Percentiles rank a stretch among this genome's conserved stretches.
These are phyloP conservation scores for Hyphopichia homilentoma DNA, from an alignment of 805 yeast genomes.

Conservation along the genomic window DNA sequence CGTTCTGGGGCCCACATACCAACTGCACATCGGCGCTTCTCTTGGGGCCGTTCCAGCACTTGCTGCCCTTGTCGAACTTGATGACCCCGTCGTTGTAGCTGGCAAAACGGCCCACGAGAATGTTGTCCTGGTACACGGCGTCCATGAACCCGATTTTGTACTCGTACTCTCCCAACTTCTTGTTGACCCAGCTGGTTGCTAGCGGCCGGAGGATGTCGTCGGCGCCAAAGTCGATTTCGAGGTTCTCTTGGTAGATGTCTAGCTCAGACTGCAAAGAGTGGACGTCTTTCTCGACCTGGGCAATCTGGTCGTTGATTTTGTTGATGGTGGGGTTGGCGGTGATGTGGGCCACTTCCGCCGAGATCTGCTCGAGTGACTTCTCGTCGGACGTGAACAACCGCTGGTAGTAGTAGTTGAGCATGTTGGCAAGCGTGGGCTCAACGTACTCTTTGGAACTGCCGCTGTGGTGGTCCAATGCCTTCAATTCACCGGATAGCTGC, in stretches of 20 bases:
- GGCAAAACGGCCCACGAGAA: constrained; percentile 48
- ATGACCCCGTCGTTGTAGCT: constrained; percentile 22
- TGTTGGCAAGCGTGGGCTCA: constrained; percentile 18
- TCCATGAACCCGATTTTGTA: constrained; percentile 62
- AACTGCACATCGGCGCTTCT: constrained; percentile 65
- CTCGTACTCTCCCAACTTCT: constrained; percentile 63
- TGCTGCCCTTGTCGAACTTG: constrained; percentile 60
- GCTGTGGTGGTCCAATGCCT: no score
- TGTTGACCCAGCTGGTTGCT: constrained; percentile 43
- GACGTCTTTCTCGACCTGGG: constrained; percentile 13
- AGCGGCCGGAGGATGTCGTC: constrained; percentile 62
- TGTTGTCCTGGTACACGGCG: constrained; percentile 51
- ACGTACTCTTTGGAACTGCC: no score
- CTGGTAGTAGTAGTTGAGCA: constrained; percentile 20
- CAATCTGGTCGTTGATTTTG: constrained; percentile 6
- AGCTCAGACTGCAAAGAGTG: constrained; percentile 11
- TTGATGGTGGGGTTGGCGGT: neutral
- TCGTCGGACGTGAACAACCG: constrained; percentile 2
- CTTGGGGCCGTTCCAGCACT: constrained; percentile 93
- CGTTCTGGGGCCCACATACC: constrained; percentile 60
- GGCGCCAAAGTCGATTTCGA: constrained; percentile 48
- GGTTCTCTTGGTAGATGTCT: constrained; percentile 14
- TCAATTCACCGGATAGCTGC: no score
- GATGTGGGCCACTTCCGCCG: constrained; percentile 1
- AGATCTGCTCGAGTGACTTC: neutral